These are phyloP conservation scores for Dictyostelium capitatum DNA, from an alignment of 78 protist genomes.

Conservation along the genomic window DNA sequence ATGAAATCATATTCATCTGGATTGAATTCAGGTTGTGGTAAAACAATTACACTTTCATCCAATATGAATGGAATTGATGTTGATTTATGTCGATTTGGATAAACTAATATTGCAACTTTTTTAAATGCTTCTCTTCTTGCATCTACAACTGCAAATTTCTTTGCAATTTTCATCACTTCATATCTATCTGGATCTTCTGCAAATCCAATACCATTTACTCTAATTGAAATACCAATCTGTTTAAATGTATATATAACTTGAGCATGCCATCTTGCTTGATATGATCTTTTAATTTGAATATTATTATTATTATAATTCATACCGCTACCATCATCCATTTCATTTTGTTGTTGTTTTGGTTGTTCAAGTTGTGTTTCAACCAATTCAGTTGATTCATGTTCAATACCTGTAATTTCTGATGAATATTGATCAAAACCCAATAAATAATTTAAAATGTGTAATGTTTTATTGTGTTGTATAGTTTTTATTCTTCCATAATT, in stretches of 20 bases:
- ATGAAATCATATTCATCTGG: background rate
- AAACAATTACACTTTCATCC: background rate
- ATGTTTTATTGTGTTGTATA: background rate
- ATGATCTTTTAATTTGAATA: background rate
- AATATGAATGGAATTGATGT: background rate
- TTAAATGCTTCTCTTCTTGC: constrained; percentile 24
- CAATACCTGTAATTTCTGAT: background rate
- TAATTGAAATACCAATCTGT: background rate
- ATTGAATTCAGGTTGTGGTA: background rate
- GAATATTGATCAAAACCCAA: constrained; percentile 27
- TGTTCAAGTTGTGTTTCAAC: background rate
- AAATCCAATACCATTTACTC: background rate
- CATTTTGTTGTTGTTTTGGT: background rate
- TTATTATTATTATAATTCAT: background rate
- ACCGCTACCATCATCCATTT: too few relatives aligned
- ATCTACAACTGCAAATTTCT: constrained; percentile 20
- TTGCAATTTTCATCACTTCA: background rate
- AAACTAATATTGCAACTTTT: background rate
- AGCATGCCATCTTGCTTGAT: background rate
- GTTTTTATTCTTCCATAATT: background rate
- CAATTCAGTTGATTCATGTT: background rate
- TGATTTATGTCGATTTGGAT: background rate
- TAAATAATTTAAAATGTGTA: background rate
- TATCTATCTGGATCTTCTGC: background rate
- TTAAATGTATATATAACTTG: background rate